Percentiles rank a stretch among this genome's conserved stretches.
phyloP scores from a whole-genome alignment of 768 basidiomycete genomes.

The Leccinum subtestaceum region DNA sequence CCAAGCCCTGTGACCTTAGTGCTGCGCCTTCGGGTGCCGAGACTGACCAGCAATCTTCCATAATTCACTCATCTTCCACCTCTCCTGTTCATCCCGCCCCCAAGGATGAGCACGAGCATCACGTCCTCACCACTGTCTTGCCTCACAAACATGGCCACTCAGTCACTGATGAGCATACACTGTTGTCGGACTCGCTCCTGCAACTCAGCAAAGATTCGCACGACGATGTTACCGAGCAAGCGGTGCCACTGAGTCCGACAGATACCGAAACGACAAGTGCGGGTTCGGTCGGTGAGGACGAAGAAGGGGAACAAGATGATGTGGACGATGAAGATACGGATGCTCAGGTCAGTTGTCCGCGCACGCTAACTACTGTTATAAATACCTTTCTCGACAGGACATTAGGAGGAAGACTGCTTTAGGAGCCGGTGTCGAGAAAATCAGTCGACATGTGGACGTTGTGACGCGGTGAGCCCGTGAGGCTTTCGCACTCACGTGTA shows the following conservation, averaged over 20 bases:
- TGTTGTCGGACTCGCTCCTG: conserved; percentile 4
- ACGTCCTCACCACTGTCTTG: conserved; percentile 7
- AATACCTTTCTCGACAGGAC: conserved; percentile 21
- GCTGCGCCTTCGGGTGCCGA: neutral
- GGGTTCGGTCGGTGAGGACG: conserved; percentile 15
- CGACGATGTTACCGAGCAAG: neutral
- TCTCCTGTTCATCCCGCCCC: neutral
- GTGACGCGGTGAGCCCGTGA: conserved; percentile 15
- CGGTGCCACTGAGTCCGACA: conserved; percentile 4
- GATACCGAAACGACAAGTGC: conserved; percentile 9
- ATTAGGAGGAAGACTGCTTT: conserved; percentile 30
- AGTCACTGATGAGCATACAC: neutral
- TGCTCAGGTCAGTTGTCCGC: conserved; percentile 16
- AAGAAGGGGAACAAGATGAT: conserved; percentile 15
- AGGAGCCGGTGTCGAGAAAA: conserved; percentile 36
- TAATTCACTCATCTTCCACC: neutral
- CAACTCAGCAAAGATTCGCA: conserved; percentile 8
- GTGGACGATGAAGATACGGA: conserved; percentile 20
- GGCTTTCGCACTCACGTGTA: neutral
- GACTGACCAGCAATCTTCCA: neutral
- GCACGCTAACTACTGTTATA: neutral
- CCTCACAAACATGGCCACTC: conserved; percentile 3
- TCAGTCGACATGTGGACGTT: conserved; percentile 32
- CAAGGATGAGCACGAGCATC: conserved; percentile 20
- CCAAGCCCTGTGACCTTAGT: neutral